Base-by-base conservation (phyloP, 495 filamentous ascomycete species). In the Hamigera avellanea region DNA sequence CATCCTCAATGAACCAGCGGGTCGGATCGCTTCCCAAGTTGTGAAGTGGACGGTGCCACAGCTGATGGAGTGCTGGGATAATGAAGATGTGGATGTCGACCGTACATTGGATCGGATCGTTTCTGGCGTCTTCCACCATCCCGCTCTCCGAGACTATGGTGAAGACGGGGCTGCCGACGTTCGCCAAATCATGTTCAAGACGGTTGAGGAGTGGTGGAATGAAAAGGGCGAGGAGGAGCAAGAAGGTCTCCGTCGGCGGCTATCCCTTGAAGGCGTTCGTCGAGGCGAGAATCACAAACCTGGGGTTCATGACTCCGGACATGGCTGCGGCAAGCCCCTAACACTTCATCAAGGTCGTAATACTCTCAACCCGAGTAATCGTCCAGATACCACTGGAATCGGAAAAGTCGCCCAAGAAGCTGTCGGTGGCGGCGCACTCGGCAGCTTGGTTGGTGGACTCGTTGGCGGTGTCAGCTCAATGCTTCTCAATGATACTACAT, bases 1-100 rank as follows among this genome's bases (percentile, higher is more conserved):
- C 48, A 61, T 86, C 14, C 75, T 95, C 34, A 95, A 95, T 52
- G 86, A 93, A 53, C 76, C 85, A 16, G 87, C 85, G 12, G 87
- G 87, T 19, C 81, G 79, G 42, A 70, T 87, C 40, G 86, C 87
- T 18, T 81, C 77, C 27, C 70, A 76, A 46, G 68, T 86, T 13
- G 56, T 95, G 34, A 73, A 76, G 36, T 94, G 83, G 81, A 75
- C 77, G 8, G 83, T 93, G 26, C 87, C 87, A 8, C 83, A 89
- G 52, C 45, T 95, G 19, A 88, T 95, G 62, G 68, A 78, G 17
- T 81, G 76, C 45, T 91, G 83, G 83, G 87, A 94, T 53, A 69
- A 93, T 46, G 76, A 86, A 26, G 42, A 63, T 16, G 61, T 64
- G 34, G 84, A 91, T 53, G 53, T 80, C 35, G 61, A 82, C 40